phyloP scores from a whole-genome alignment of 2,329 filamentous ascomycete genomes.

The Lachnellula willkommii region DNA sequence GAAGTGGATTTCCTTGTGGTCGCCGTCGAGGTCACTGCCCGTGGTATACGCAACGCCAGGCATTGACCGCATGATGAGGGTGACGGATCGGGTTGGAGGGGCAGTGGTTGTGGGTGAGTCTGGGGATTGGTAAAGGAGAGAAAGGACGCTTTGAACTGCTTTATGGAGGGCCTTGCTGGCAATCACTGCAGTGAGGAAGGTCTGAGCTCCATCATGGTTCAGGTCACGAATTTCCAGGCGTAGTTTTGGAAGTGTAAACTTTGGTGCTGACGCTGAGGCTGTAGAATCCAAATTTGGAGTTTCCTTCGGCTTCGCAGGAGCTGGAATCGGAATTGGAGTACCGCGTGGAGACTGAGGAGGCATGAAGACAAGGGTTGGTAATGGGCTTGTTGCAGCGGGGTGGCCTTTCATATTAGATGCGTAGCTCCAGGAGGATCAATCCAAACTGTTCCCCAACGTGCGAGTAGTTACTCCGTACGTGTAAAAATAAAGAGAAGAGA shows the following conservation, averaged over 20 bases:
- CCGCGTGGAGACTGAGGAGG: constrained; percentile 20
- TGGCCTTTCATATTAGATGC: constrained; percentile 1
- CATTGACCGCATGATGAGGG: constrained; percentile 73
- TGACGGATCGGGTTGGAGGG: constrained; percentile 75
- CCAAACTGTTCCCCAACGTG: too few relatives aligned
- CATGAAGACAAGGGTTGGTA: constrained; percentile 23
- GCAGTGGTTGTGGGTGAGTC: constrained; percentile 34
- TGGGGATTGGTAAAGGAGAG: constrained; percentile 61
- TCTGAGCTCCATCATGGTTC: constrained; percentile 51
- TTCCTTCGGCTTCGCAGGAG: constrained; percentile 6
- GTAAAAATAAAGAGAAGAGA: too few relatives aligned
- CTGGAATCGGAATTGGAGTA: constrained; percentile 14
- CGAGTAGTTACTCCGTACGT: too few relatives aligned
- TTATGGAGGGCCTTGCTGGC: constrained; percentile 55
- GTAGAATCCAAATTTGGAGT: not conserved
- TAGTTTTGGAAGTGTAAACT: constrained; percentile 48
- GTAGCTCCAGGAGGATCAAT: too few relatives aligned
- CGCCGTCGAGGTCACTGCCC: constrained; percentile 68
- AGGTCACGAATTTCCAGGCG: constrained; percentile 56
- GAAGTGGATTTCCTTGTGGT: constrained; percentile 93
- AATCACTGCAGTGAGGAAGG: constrained; percentile 65
- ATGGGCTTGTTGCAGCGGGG: constrained; percentile 8
- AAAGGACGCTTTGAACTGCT: constrained; percentile 64
- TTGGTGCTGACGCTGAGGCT: constrained; percentile 1
- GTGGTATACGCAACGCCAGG: constrained; percentile 85